Evolutionary conservation across 2,329 filamentous ascomycete species (phyloP).

Genomic region (Xylariaceae sp.): DNA sequence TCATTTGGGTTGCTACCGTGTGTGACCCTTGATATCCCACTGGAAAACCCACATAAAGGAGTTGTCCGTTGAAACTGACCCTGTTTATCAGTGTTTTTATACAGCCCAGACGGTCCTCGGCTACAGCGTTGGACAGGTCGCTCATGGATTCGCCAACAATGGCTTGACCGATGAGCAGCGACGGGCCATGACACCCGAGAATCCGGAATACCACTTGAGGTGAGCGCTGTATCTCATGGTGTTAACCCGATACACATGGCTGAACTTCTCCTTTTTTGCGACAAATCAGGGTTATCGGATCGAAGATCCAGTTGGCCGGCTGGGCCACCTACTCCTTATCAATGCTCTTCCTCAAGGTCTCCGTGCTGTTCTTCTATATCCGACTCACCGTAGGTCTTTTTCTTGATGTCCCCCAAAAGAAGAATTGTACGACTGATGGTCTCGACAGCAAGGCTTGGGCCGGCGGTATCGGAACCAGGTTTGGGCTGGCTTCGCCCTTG

Average conservation of each 20-base stretch:
- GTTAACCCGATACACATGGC: neutral
- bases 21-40: conserved; percentile 10
- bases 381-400: conserved; percentile 38
- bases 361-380: conserved; percentile 50
- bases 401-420: neutral
- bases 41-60: neutral
- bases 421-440: neutral
- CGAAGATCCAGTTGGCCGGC: conserved; percentile 47
- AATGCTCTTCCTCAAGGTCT: conserved; percentile 49
- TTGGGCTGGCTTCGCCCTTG: conserved; percentile 42
- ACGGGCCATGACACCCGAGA: conserved; percentile 36
- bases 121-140: conserved; percentile 44
- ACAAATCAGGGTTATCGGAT: conserved; percentile 33
- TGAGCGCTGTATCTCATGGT: neutral
- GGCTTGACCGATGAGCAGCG: conserved; percentile 48
- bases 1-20: conserved; percentile 35
- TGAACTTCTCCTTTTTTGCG: neutral
- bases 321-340: conserved; percentile 51
- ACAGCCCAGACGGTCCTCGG: conserved; percentile 43
- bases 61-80: conserved; percentile 6
- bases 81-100: conserved; percentile 41
- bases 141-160: conserved; percentile 49
- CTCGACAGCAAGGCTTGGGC: conserved; percentile 34
- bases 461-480: conserved; percentile 41
- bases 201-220: conserved; percentile 38